Evolutionary conservation across 805 yeast species (phyloP), one percentile per base, ranked within the genome.

Genomic region (Teunomyces kruisii): DNA sequence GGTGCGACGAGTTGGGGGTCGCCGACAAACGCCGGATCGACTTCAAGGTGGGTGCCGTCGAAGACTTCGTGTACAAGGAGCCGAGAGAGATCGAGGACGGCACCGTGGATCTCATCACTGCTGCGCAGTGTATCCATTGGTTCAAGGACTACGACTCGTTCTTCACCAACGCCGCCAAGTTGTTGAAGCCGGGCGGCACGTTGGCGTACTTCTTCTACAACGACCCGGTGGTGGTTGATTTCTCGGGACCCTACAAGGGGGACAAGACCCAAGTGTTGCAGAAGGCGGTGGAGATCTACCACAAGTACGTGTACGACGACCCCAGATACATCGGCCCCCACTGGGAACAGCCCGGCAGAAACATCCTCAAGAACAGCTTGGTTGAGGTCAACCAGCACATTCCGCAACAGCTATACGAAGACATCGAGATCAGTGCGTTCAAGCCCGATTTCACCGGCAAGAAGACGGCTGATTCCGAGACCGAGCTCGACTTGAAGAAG

Each of bases 301-400:
- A 62, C 35, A 63, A 70, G 33, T 62, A 69, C 40, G 68, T 65
- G 5, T 78, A 78, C 50, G 72, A 69, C 22, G 68, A 67, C 39
- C 69, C 76, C 0, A 57, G 62, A 2, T 67, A 57, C 36, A 59
- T 85, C 38, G 91, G 91, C 0, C 81, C 83, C 0, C 80, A 80
- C 58, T 91, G 97, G 97, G 86, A 88, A 55, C 86, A 84, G 53
- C 94, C 96, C 0, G 97, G 97, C 0, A 70, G 96, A 39, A 43
- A 57, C 5, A 65, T 76, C 10, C 62, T 91, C 28, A 67, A 83
- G 42, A 50, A 66, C 6, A 56, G 73, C 46, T 72, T 77, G 49
- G 55, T 50, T 12, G 76, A 68, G 9, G 69, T 82, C 4, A 59
- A 68, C 29, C 54, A 76, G n/a, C 55, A 57, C 17, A 67, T 72